phyloP scores from a whole-genome alignment of 2,329 filamentous ascomycete genomes.

The Teratosphaeria viscida region DNA sequence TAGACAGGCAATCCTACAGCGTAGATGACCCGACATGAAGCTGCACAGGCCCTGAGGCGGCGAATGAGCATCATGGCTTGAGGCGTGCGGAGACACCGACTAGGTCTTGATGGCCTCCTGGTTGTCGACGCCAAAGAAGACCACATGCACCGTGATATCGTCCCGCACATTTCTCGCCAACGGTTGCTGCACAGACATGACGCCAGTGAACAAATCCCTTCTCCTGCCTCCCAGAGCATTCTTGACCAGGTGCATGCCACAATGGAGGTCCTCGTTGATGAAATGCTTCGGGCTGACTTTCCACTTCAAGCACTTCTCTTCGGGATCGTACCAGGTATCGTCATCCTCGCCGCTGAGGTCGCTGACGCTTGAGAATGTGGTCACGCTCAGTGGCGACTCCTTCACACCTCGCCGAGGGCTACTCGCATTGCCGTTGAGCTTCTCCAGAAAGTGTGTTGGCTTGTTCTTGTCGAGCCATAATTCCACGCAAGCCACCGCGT shows the following conservation, averaged over 20 bases:
- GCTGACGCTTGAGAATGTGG: neutral
- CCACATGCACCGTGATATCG: constrained; percentile 43
- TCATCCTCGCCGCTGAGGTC: constrained; percentile 16
- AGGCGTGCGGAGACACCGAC: neutral
- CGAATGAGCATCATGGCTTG: neutral
- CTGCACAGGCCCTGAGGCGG: neutral
- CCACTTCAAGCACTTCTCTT: constrained; percentile 31
- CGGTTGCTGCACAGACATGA: constrained; percentile 27
- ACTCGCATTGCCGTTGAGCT: neutral
- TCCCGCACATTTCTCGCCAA: constrained; percentile 34
- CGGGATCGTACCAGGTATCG: constrained; percentile 25
- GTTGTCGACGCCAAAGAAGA: constrained; percentile 39
- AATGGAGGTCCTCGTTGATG: constrained; percentile 43
- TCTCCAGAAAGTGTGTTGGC: constrained; percentile 14
- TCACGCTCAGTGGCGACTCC: neutral
- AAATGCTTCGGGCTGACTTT: constrained; percentile 34
- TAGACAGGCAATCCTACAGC: neutral
- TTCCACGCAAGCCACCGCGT: constrained; percentile 36
- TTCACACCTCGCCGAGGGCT: neutral
- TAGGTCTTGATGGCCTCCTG: constrained; percentile 1
- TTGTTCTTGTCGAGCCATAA: constrained; percentile 41
- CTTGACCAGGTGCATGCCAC: constrained; percentile 40
- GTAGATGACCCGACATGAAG: neutral
- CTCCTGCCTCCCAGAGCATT: constrained; percentile 44
- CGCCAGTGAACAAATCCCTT: constrained; percentile 28